Evolutionary conservation across 371 early-diverging fungal species (phyloP), one percentile per base, ranked within the genome.

Genomic region (Dichotomocladium elegans): DNA sequence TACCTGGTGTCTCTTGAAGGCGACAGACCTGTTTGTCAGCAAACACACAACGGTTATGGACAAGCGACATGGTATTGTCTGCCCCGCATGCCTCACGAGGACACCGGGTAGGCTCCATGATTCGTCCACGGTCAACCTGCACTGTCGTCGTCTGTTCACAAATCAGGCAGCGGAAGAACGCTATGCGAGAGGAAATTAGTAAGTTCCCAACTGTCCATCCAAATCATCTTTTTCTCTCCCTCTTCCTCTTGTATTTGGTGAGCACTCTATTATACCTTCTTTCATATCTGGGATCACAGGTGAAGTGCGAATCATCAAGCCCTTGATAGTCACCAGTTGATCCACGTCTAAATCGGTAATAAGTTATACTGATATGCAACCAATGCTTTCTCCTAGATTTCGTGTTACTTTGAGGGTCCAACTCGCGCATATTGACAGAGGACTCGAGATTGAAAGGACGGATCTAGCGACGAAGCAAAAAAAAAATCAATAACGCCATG

Each of bases 1-100:
- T 67, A 87, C 87, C 89, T 37, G 99, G 99, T 21, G 99, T 98
- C 71, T 99, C 99, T 70, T 99, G 99, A 68, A 99, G 77, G 53
- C 94, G 82, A 53, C 88, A 83, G 9, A 99, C 85, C 79, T 99
- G 99, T 72, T 98, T 99, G 70, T 99, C 96, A 3, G 90, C 82
- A 64, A 96, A 99, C 9, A 74, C 61, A 61, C 96, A 96, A 25
- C 95, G 89, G 70, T 96, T 95, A 64, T 97, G 98, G 30, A 96
- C 81, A 45, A 99, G 61, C 19, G 79, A 75, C 87, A 98, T 89
- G 3, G 91, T 83, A 66, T 92, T 91, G 53, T 83, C 70, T 29
- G 87, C 77, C 29, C 75, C 72, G 68, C 99, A 98, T 17, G 77
- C 77, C n/a, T 78, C 68, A 57, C 86, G 82, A 28, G 89, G 85